phyloP scores from a whole-genome alignment of 192 early-diverging fungal genomes.

The Phlyctochytrium arcticum region DNA sequence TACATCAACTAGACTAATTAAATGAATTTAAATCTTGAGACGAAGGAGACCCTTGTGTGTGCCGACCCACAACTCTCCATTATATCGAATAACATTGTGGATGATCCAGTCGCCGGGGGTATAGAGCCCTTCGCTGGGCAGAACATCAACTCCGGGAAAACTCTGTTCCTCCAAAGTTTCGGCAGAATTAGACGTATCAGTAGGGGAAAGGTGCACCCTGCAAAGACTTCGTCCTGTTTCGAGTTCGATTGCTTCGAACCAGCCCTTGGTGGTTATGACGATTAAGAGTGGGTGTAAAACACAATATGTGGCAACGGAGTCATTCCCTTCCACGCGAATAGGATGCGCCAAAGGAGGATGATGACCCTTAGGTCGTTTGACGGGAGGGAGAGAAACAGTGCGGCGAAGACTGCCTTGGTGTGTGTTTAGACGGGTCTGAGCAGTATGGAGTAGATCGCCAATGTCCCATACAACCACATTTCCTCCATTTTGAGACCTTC shows the following conservation, averaged over 20 bases:
- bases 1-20: too few species aligned
- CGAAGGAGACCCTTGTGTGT: too few species aligned
- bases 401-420: too few species aligned
- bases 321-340: neutral
- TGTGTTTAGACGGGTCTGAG: neutral
- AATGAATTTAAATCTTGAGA: too few species aligned
- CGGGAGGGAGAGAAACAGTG: neutral
- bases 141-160: too few species aligned
- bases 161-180: too few species aligned
- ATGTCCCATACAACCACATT: neutral
- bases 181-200: too few species aligned
- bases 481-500: too few species aligned
- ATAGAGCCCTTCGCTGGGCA: too few species aligned
- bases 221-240: neutral
- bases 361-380: neutral
- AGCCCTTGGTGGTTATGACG: neutral
- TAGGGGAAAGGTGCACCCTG: neutral
- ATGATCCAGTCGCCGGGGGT: too few species aligned
- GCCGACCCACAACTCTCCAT: too few species aligned
- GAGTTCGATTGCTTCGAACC: neutral
- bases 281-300: neutral
- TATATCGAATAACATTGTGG: too few species aligned
- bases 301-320: neutral
- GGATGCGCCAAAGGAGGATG: neutral
- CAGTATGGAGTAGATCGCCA: neutral